Evolutionary conservation across 768 basidiomycete genomes (phyloP).

Genomic region (Suillus subalutaceus): DNA sequence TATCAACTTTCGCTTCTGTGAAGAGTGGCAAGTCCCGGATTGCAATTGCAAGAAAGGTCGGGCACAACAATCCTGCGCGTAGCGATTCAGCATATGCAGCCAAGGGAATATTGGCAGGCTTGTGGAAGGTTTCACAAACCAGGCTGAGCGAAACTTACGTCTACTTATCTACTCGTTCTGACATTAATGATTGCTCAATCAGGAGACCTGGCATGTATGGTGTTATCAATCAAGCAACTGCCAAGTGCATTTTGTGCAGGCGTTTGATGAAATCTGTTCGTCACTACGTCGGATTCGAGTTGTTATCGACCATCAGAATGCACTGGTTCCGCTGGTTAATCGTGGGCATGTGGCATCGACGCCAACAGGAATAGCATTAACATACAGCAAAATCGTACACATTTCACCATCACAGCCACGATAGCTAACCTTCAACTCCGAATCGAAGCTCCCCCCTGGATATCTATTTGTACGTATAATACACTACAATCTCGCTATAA

Average conservation of each 20-base stretch:
- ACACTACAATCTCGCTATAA: neutral
- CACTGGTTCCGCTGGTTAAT: neutral
- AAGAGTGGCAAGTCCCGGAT: slow-evolving; percentile 40
- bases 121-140: slow-evolving; percentile 16
- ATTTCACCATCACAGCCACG: neutral
- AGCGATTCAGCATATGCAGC: neutral
- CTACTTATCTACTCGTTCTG: slow-evolving; percentile 3
- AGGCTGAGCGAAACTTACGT: slow-evolving; percentile 11
- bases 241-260: neutral
- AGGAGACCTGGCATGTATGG: neutral
- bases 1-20: slow-evolving; percentile 42
- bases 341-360: neutral
- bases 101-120: neutral
- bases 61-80: slow-evolving; percentile 29
- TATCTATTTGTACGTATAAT: neutral
- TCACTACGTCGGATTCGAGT: slow-evolving; percentile 7
- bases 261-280: neutral
- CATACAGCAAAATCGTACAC: neutral
- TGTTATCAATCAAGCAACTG: neutral
- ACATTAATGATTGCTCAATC: neutral
- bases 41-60: slow-evolving; percentile 40
- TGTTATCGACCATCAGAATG: slow-evolving; percentile 1
- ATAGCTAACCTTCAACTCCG: neutral
- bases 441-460: neutral
- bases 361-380: too few relatives aligned